phyloP scores from a whole-genome alignment of 169 alveolate genomes.

The Cryptosporidium andersoni region DNA sequence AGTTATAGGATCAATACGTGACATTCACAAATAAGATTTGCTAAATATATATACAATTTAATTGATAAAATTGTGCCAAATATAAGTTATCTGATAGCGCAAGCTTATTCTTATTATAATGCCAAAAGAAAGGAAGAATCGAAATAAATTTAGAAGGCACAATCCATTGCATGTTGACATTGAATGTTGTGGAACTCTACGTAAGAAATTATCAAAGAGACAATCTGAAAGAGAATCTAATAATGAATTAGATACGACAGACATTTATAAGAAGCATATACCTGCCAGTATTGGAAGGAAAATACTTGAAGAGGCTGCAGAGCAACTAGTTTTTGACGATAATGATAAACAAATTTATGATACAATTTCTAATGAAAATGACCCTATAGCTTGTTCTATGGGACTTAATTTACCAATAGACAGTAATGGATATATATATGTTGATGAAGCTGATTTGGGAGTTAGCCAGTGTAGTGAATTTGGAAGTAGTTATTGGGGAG shows the following conservation, averaged over 20 bases:
- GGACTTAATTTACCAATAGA: conserved; percentile 53
- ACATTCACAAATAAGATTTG: too few relatives aligned
- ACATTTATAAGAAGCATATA: not conserved
- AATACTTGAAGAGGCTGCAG: conserved; percentile 35
- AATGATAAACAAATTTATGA: conserved; percentile 1
- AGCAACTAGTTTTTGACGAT: conserved; percentile 20
- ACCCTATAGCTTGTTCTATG: not conserved
- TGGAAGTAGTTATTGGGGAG: conserved; percentile 66
- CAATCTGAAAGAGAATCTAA: not conserved
- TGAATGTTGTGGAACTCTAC: conserved; percentile 11
- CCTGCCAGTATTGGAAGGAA: conserved; percentile 30
- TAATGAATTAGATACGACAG: not conserved
- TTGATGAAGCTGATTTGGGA: conserved; percentile 15
- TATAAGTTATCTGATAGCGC: too few relatives aligned
- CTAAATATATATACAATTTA: too few relatives aligned
- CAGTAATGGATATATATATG: conserved; percentile 32
- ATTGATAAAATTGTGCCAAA: too few relatives aligned
- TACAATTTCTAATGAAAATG: not conserved
- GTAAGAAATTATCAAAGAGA: not conserved
- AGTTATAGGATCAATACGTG: too few relatives aligned
- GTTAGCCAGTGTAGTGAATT: not conserved
- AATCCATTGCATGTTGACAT: conserved; percentile 65
- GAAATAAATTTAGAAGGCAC: conserved; percentile 20
- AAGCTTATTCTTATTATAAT: not conserved
- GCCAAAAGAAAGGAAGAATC: conserved; percentile 31